A percentile compares a stretch with the other conserved stretches of the same genome.
Evolutionary conservation across 2,329 filamentous ascomycete genomes (phyloP).

Genomic region (Cytospora leucostoma): DNA sequence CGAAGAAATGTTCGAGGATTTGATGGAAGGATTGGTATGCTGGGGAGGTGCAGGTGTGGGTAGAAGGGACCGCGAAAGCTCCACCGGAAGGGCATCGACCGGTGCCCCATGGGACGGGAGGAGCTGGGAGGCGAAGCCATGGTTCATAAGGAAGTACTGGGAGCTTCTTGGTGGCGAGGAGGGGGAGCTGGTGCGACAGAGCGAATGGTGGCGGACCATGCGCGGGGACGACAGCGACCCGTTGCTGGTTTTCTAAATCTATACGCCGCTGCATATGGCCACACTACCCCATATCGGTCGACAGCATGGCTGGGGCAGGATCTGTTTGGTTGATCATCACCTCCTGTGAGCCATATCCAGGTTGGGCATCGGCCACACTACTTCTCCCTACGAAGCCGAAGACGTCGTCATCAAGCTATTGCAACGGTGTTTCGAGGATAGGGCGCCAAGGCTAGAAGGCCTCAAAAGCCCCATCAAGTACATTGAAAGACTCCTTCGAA

Average conservation of each 20-base stretch:
- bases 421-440: conserved; percentile 1
- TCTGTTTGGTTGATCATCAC: neutral
- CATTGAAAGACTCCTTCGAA: too few species aligned
- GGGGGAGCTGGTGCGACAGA: conserved; percentile 28
- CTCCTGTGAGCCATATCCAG: neutral
- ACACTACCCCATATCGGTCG: neutral
- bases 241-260: neutral
- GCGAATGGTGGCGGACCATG: conserved; percentile 26
- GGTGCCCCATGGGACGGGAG: conserved; percentile 34
- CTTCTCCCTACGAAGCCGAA: conserved; percentile 7
- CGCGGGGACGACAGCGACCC: conserved; percentile 22
- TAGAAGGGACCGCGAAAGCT: conserved; percentile 22
- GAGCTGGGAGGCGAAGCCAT: conserved; percentile 27
- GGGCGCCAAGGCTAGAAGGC: neutral
- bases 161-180: conserved; percentile 26
- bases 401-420: conserved; percentile 1
- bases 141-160: conserved; percentile 29
- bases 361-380: neutral
- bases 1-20: conserved; percentile 32
- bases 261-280: too few species aligned
- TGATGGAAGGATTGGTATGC: conserved; percentile 32
- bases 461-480: neutral
- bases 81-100: conserved; percentile 24
- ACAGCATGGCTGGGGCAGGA: neutral
- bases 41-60: conserved; percentile 31